Evolutionary conservation across 345 rosid genomes (phyloP).

Genomic region (Geranium rotundifolium): DNA sequence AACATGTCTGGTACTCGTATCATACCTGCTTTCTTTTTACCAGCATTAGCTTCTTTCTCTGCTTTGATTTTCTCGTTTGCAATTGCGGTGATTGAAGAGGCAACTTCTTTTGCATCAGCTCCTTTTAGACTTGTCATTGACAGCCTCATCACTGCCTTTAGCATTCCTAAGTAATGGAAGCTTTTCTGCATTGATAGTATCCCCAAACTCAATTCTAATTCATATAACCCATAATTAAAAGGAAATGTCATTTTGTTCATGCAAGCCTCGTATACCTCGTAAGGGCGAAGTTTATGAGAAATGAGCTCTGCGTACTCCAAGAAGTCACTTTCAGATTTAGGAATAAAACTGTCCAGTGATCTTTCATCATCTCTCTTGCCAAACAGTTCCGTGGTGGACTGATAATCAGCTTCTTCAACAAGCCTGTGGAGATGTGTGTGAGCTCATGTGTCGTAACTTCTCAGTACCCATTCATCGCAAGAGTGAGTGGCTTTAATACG

Average conservation of each 20-base stretch:
- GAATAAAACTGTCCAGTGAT: constrained; percentile 60
- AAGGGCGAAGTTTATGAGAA: constrained; percentile 54
- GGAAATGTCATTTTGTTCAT: neutral
- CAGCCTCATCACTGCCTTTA: constrained; percentile 75
- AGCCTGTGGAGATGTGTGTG: constrained; percentile 32
- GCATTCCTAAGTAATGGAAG: constrained; percentile 55
- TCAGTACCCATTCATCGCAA: neutral
- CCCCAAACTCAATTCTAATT: neutral
- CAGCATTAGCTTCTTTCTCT: constrained; percentile 69
- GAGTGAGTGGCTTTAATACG: neutral
- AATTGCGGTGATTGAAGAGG: constrained; percentile 70
- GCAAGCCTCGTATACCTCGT: constrained; percentile 39
- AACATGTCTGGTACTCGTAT: constrained; percentile 10
- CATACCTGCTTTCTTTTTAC: constrained; percentile 79
- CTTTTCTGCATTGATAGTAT: constrained; percentile 54
- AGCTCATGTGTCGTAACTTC: neutral
- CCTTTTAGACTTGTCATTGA: constrained; percentile 64
- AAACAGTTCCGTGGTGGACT: constrained; percentile 62
- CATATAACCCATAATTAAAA: neutral
- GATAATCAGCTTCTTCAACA: constrained; percentile 90
- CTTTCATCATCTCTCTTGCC: constrained; percentile 47
- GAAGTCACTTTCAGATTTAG: constrained; percentile 89
- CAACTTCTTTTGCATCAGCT: constrained; percentile 82
- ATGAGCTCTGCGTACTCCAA: constrained; percentile 81
- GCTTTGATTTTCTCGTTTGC: constrained; percentile 86